Evolutionary conservation across 2,329 filamentous ascomycete genomes (phyloP), one percentile per base, ranked within the genome.

Genomic region (Aureobasidium sp.): DNA sequence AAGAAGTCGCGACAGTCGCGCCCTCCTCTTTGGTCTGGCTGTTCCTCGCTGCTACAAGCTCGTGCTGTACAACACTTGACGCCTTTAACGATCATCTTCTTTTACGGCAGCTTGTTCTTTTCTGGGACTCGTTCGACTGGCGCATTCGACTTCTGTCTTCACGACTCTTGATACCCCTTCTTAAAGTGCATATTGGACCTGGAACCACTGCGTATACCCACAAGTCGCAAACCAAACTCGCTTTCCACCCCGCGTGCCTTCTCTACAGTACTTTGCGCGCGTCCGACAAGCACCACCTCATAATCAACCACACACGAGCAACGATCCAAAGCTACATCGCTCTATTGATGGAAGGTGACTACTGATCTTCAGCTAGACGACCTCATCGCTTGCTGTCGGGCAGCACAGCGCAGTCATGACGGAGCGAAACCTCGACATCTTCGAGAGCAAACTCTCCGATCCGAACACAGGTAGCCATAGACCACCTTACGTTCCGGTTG

Each of bases 391-490:
- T 33, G 45, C 57, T 50, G 54, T 59, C 44, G 42, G 39, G 24
- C 44, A 42, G 35, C 45, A 60, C 35, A 33, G 33, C 63, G 61
- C 61, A 60, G 66, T 44, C 66, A 74, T 74, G 72, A 70, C 70
- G 63, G 73, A 75, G 67, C 73, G 73, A 53, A 77, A 74, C 69
- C 74, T 79, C 62, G 78, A 79, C 66, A 72, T 73, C 45, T 76
- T 76, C 70, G 77, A 77, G 69, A 70, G 72, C 58, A 79, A 78
- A 72, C 74, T 80, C 57, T 74, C 76, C 49, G 78, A 80, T 65
- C 65, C 71, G 67, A 65, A 72, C 48, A 63, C 63, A 54, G 63
- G 63, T 64, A 63, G 31, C 5, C 42, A 15, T 8, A 44, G 7
- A 33, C 9, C 7, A 7, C 19, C 3, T 8, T 15, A 17, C 8